Percentiles rank a stretch among this genome's conserved stretches.
Evolutionary conservation across 441 rosid genomes (phyloP).

Genomic region (Aquilaria agallochum): DNA sequence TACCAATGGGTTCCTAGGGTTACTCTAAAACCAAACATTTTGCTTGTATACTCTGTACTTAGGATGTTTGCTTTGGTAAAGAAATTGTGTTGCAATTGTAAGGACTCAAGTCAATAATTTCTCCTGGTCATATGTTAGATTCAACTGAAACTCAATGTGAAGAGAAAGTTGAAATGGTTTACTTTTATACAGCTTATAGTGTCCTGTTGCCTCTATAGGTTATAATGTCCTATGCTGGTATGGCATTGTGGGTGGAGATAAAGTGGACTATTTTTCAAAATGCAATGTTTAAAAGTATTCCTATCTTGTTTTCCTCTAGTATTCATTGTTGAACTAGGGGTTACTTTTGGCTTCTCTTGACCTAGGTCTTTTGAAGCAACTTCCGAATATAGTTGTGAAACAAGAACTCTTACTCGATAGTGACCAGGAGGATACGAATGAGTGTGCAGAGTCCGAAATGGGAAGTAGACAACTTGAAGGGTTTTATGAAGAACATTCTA

Average conservation of each 20-base stretch:
- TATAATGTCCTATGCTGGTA: constrained; percentile 10
- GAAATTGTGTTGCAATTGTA: no score
- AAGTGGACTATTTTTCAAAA: constrained; percentile 3
- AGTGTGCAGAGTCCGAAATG: constrained; percentile 30
- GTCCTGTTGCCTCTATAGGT: constrained; percentile 8
- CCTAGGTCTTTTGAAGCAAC: constrained; percentile 53
- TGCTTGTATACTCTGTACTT: no score
- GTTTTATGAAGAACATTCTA: constrained; percentile 72
- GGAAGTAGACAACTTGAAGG: constrained; percentile 42
- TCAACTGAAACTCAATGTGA: not conserved
- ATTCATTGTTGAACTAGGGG: constrained; percentile 16
- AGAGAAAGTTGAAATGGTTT: not conserved
- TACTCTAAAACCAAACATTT: no score
- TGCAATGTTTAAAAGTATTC: not conserved
- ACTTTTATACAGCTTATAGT: constrained; percentile 13
- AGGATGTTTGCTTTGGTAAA: no score
- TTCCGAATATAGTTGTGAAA: constrained; percentile 47
- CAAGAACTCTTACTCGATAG: constrained; percentile 32
- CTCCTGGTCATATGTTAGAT: not conserved
- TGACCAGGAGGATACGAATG: constrained; percentile 26
- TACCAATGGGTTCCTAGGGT: no score
- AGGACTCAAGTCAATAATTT: no score
- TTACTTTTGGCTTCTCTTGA: constrained; percentile 14
- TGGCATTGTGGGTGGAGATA: constrained; percentile 5
- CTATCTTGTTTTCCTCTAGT: not conserved